Evolutionary conservation across 768 basidiomycete species (phyloP).

Genomic region (Cystoderma amianthinum): DNA sequence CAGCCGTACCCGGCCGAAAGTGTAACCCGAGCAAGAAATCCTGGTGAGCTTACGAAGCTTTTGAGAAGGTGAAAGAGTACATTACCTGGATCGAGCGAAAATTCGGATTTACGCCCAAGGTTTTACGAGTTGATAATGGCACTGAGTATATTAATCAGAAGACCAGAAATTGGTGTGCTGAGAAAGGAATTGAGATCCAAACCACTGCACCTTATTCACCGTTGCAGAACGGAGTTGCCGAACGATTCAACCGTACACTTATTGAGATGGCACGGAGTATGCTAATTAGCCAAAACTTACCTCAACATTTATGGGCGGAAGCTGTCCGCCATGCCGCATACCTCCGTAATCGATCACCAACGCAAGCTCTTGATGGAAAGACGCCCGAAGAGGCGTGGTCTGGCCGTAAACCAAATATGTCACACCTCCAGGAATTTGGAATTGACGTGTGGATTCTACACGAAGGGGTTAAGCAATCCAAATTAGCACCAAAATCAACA

Average conservation of each 20-base stretch:
- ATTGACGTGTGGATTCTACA: constrained; percentile 15
- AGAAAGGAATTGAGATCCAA: constrained; percentile 21
- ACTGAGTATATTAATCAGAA: constrained; percentile 19
- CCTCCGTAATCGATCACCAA: constrained; percentile 19
- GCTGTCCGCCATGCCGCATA: constrained; percentile 18
- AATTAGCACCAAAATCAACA: constrained; percentile 12
- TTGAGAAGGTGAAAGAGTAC: constrained; percentile 10
- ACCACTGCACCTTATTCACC: constrained; percentile 26
- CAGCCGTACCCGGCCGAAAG: constrained; percentile 21
- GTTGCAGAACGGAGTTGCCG: constrained; percentile 31
- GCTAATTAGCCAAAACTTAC: constrained; percentile 19
- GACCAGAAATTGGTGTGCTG: constrained; percentile 11
- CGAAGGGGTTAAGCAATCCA: constrained; percentile 8
- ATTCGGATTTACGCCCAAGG: constrained; percentile 9
- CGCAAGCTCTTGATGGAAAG: constrained; percentile 9
- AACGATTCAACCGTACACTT: constrained; percentile 25
- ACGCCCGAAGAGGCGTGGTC: constrained; percentile 16
- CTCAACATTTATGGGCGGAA: constrained; percentile 22
- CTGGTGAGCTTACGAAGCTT: constrained; percentile 13
- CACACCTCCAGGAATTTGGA: constrained; percentile 17
- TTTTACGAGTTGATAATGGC: constrained; percentile 20
- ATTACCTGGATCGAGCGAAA: constrained; percentile 7
- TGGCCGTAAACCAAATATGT: constrained; percentile 18
- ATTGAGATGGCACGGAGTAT: constrained; percentile 21
- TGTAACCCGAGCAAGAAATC: constrained; percentile 7